Percentiles rank a stretch among this genome's conserved stretches.
These are phyloP conservation scores for Simplicillium aogashimaense DNA, from an alignment of 2,329 filamentous ascomycete genomes.

Conservation along the genomic window DNA sequence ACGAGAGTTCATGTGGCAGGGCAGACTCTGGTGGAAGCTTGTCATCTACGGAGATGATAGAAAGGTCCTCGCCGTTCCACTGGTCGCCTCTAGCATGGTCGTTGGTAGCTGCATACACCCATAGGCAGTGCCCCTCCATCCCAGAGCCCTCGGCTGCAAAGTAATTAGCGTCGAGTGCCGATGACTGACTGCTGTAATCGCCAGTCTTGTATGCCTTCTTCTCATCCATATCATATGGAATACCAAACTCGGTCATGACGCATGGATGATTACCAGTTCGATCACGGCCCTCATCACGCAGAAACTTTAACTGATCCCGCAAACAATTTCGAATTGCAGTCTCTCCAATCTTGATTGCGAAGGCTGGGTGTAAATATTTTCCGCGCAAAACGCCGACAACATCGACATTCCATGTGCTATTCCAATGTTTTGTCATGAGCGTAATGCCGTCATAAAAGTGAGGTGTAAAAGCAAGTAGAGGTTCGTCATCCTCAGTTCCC, in stretches of 20 bases:
- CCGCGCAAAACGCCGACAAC: slow-evolving; percentile 87
- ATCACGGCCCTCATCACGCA: slow-evolving; percentile 79
- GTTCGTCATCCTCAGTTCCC: slow-evolving; percentile 79
- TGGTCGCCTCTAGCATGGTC: slow-evolving; percentile 82
- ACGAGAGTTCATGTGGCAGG: slow-evolving; percentile 29
- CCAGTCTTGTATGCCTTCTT: slow-evolving; percentile 93
- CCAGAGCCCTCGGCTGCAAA: slow-evolving; percentile 79
- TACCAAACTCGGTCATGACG: slow-evolving; percentile 89
- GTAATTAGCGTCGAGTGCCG: slow-evolving; percentile 92
- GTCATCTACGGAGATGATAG: slow-evolving; percentile 81
- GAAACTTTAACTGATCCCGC: slow-evolving; percentile 72
- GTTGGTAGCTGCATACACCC: slow-evolving; percentile 79
- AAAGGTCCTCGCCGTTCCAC: slow-evolving; percentile 97
- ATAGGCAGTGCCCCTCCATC: slow-evolving; percentile 79
- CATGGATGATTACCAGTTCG: slow-evolving; percentile 83
- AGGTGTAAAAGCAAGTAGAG: slow-evolving; percentile 81
- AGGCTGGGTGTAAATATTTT: slow-evolving; percentile 77
- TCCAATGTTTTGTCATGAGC: slow-evolving; percentile 97
- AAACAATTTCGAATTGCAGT: slow-evolving; percentile 91
- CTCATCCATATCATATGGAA: slow-evolving; percentile 98
- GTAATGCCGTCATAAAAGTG: slow-evolving; percentile 98
- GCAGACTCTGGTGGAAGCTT: slow-evolving; percentile 45
- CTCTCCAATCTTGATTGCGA: slow-evolving; percentile 88
- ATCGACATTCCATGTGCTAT: slow-evolving; percentile 93
- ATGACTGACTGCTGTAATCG: slow-evolving; percentile 85